Conservation (phyloP, 2,329 filamentous ascomycete genomes). For the Sclerotiophoma versabilis region DNA sequence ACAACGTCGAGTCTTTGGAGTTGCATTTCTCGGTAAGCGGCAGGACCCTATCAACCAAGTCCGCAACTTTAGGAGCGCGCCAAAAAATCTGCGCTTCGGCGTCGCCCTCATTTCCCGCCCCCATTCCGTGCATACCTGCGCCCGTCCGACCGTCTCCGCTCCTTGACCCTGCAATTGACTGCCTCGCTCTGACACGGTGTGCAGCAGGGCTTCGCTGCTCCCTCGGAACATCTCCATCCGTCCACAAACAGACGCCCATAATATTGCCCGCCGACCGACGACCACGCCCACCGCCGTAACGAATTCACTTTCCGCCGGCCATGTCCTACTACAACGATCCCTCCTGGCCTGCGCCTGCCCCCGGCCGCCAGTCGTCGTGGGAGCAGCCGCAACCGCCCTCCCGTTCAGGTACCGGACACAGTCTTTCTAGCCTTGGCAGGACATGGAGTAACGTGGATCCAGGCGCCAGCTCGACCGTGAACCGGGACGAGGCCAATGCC, state of each 20-base stretch:
- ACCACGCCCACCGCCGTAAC: slow-evolving; percentile 11
- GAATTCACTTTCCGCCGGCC: slow-evolving; percentile 13
- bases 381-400: slow-evolving; percentile 76
- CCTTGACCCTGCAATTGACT: slow-evolving; percentile 29
- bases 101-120: slow-evolving; percentile 39
- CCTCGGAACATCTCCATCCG: slow-evolving; percentile 16
- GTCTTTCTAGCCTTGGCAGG: slow-evolving; percentile 19
- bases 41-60: slow-evolving; percentile 31
- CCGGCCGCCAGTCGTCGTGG: slow-evolving; percentile 72
- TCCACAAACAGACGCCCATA: not conserved
- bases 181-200: slow-evolving; percentile 20
- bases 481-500: slow-evolving; percentile 73
- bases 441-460: slow-evolving; percentile 44
- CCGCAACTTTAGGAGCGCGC: slow-evolving; percentile 35
- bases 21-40: slow-evolving; percentile 44
- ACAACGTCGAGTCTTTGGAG: slow-evolving; percentile 8
- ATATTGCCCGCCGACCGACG: not conserved
- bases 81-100: slow-evolving; percentile 46
- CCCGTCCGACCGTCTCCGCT: slow-evolving; percentile 23
- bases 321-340: slow-evolving; percentile 76
- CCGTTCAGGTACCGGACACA: slow-evolving; percentile 67
- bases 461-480: slow-evolving; percentile 76
- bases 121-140: slow-evolving; percentile 30
- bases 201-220: slow-evolving; percentile 25
- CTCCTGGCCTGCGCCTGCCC: slow-evolving; percentile 66